Evolutionary conservation across 371 early-diverging fungal species (phyloP).

Genomic region (Mucor indicus): DNA sequence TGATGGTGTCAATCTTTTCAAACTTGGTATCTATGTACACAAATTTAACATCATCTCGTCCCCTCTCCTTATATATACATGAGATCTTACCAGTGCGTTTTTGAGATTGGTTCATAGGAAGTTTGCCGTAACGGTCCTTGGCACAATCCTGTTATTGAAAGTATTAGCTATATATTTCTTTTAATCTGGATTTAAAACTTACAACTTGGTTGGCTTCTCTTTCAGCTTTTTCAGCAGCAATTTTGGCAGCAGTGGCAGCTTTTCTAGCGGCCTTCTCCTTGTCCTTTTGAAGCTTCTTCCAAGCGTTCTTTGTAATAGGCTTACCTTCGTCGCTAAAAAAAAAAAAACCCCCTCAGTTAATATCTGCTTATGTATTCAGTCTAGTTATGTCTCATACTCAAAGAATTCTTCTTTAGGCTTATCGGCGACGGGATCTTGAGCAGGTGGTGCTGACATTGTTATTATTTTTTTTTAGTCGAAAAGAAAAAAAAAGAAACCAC

Average conservation of each 20-base stretch:
- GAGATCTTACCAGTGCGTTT: constrained; percentile 57
- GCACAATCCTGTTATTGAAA: constrained; percentile 66
- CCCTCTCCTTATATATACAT: not conserved
- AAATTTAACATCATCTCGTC: not conserved
- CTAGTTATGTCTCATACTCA: constrained; percentile 30
- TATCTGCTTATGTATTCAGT: not conserved
- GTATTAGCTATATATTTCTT: not conserved
- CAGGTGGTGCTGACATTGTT: constrained; percentile 33
- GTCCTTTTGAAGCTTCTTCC: constrained; percentile 93
- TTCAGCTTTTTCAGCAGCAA: constrained; percentile 85
- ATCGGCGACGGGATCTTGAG: constrained; percentile 38
- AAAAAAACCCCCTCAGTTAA: not conserved
- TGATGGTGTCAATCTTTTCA: constrained; percentile 57
- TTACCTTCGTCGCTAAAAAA: constrained; percentile 75
- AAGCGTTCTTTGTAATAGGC: constrained; percentile 87
- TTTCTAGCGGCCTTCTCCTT: constrained; percentile 83
- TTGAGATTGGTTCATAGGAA: constrained; percentile 86
- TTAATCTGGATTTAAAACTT: constrained; percentile 14
- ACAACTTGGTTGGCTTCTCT: constrained; percentile 69
- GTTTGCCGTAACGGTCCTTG: constrained; percentile 82
- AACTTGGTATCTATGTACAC: constrained; percentile 43
- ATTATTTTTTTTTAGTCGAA: not conserved
- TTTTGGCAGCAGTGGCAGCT: constrained; percentile 72
- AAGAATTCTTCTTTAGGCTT: constrained; percentile 57
- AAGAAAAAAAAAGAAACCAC: constrained; percentile 1